Evolutionary conservation across 805 yeast genomes (phyloP).

Genomic region (Kluyveromyces lactis): DNA sequence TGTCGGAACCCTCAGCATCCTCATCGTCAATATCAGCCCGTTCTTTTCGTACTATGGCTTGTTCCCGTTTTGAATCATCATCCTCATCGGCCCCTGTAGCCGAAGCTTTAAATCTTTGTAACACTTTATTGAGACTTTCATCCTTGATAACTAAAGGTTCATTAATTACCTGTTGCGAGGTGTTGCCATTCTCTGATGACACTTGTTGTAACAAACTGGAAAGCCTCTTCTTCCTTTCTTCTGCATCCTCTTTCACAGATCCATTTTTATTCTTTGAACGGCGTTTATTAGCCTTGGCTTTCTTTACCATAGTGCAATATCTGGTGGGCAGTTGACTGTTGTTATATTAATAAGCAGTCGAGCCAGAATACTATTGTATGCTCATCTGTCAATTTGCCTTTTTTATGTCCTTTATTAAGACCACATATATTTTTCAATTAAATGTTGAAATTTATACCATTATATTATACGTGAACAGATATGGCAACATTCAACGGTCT

Average conservation of each 20-base stretch:
- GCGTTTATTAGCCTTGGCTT: slow-evolving; percentile 3
- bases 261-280: slow-evolving; percentile 3
- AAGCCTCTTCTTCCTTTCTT: not conserved
- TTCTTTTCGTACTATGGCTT: not conserved
- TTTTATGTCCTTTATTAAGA: too few relatives aligned
- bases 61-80: not conserved
- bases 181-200: not conserved
- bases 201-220: not conserved
- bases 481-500: too few relatives aligned
- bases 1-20: slow-evolving; percentile 5
- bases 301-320: slow-evolving; percentile 5
- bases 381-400: too few relatives aligned
- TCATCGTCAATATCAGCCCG: not conserved
- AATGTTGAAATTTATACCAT: too few relatives aligned
- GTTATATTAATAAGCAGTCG: too few relatives aligned
- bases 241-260: not conserved
- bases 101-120: not conserved
- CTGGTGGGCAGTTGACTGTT: too few relatives aligned
- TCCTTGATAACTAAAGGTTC: not conserved
- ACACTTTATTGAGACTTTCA: not conserved
- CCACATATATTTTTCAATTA: too few relatives aligned
- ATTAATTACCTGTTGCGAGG: not conserved
- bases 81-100: not conserved
- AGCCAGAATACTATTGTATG: too few relatives aligned
- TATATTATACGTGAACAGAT: too few relatives aligned